These are phyloP conservation scores for Penicillium sp. DNA, from an alignment of 2,329 filamentous ascomycete species.

Conservation along the genomic window DNA sequence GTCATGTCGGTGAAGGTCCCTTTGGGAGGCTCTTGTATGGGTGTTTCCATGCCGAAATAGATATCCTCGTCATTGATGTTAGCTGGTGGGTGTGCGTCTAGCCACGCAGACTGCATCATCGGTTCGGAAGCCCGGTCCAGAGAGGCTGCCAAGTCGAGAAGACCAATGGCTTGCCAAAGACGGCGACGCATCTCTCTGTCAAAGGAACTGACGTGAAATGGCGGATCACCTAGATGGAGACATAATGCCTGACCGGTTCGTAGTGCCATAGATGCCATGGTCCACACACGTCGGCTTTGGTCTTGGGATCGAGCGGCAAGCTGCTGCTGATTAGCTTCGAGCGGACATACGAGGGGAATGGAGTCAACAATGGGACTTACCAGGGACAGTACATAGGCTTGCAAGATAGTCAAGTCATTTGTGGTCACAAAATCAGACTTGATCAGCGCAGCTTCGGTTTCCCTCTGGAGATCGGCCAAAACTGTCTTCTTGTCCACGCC, in stretches of 20 bases:
- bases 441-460: conserved; percentile 24
- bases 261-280: conserved; percentile 31
- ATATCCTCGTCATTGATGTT: conserved; percentile 31
- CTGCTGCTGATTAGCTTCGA: conserved; percentile 8
- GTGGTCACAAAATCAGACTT: conserved; percentile 29
- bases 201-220: conserved; percentile 27
- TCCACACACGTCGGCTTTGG: conserved; percentile 33
- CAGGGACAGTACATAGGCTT: conserved; percentile 31
- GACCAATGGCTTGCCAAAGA: conserved; percentile 28
- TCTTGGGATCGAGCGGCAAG: conserved; percentile 28
- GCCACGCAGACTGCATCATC: conserved; percentile 32
- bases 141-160: conserved; percentile 29
- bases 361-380: conserved; percentile 11
- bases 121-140: conserved; percentile 31
- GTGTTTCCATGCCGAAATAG: conserved; percentile 21
- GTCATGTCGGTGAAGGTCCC: conserved; percentile 29
- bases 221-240: conserved; percentile 26
- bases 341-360: background rate
- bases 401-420: conserved; percentile 30
- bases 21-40: conserved; percentile 12
- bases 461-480: conserved; percentile 21
- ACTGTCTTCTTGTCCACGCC: conserved; percentile 15
- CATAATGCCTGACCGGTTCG: conserved; percentile 31
- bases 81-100: conserved; percentile 23
- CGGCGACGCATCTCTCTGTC: conserved; percentile 30